phyloP scores from a whole-genome alignment of 2,329 filamentous ascomycete species.

The Penicillium crustosum region DNA sequence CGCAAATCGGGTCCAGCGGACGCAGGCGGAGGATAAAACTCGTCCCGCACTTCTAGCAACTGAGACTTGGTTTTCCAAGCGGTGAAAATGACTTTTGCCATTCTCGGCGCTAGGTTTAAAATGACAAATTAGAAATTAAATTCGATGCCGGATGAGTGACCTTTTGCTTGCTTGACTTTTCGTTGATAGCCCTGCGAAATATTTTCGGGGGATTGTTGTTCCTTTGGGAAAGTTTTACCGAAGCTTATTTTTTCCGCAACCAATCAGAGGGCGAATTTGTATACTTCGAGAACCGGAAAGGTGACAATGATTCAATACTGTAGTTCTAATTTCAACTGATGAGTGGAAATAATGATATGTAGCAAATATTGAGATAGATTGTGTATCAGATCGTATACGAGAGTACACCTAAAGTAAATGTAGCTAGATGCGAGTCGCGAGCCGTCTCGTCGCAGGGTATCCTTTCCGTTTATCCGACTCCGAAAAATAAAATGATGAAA shows the following conservation, averaged over 20 bases:
- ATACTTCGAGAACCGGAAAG: background rate
- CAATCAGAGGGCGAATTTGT: conserved; percentile 10
- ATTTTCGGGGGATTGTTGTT: conserved; percentile 24
- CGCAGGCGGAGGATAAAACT: conserved; percentile 40
- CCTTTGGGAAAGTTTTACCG: conserved; percentile 21
- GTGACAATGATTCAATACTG: background rate
- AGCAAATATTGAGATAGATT: conserved; percentile 1
- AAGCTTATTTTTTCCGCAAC: background rate
- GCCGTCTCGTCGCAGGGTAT: conserved; percentile 27
- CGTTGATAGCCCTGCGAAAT: conserved; percentile 13
- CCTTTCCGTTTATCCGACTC: conserved; percentile 25
- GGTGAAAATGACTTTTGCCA: conserved; percentile 45
- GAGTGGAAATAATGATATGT: background rate
- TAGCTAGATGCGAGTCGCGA: conserved; percentile 1
- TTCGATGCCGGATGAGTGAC: background rate
- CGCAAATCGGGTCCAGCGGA: conserved; percentile 41
- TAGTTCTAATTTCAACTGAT: background rate
- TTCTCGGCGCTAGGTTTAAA: conserved; percentile 15
- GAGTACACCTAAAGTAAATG: conserved; percentile 2
- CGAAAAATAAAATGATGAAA: conserved; percentile 14
- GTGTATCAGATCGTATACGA: background rate
- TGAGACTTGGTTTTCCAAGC: conserved; percentile 43
- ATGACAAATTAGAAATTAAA: background rate
- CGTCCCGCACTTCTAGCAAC: conserved; percentile 37
- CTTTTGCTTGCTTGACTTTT: conserved; percentile 3